Percentiles rank a stretch among this genome's conserved stretches.
phyloP scores from a whole-genome alignment of 768 basidiomycete species.

The Fomitopsis pulvina region DNA sequence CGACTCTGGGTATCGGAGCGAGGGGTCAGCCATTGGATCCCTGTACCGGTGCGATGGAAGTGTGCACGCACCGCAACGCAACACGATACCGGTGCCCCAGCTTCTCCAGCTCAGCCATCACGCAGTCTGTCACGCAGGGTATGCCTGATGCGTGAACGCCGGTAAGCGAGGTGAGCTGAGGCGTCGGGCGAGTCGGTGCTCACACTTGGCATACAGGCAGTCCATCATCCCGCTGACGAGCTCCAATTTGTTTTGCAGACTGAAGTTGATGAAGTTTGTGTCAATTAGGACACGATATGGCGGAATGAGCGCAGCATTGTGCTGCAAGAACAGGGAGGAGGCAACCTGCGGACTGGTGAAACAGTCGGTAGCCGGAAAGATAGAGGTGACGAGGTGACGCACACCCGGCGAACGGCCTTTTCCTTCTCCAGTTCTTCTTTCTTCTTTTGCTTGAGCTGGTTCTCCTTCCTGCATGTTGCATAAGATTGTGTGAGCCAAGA shows the following conservation, averaged over 20 bases:
- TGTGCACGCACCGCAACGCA: slow-evolving; percentile 70
- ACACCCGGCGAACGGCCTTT: slow-evolving; percentile 76
- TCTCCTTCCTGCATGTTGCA: slow-evolving; percentile 85
- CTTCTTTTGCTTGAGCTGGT: slow-evolving; percentile 83
- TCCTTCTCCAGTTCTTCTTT: slow-evolving; percentile 77
- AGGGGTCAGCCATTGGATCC: slow-evolving; percentile 2
- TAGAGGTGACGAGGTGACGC: slow-evolving; percentile 24
- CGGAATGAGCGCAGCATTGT: slow-evolving; percentile 93
- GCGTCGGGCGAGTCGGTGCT: slow-evolving; percentile 12
- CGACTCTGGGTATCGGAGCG: slow-evolving; percentile 55
- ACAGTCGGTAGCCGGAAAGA: not conserved
- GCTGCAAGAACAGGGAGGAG: slow-evolving; percentile 90
- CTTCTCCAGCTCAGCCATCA: slow-evolving; percentile 98
- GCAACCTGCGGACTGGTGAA: slow-evolving; percentile 69
- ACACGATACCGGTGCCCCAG: slow-evolving; percentile 92
- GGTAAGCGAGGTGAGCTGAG: not conserved
- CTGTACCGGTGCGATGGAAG: not conserved
- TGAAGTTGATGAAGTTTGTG: slow-evolving; percentile 99
- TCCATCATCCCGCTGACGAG: slow-evolving; percentile 99
- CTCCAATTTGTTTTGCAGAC: slow-evolving; percentile 95
- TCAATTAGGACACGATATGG: slow-evolving; percentile 97
- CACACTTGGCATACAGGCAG: slow-evolving; percentile 96
- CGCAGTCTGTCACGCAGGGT: slow-evolving; percentile 98
- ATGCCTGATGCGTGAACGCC: slow-evolving; percentile 52
- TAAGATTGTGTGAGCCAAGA: not conserved